Evolutionary conservation across 2,329 filamentous ascomycete genomes (phyloP).

Genomic region (Sporothrix dimorphospora): DNA sequence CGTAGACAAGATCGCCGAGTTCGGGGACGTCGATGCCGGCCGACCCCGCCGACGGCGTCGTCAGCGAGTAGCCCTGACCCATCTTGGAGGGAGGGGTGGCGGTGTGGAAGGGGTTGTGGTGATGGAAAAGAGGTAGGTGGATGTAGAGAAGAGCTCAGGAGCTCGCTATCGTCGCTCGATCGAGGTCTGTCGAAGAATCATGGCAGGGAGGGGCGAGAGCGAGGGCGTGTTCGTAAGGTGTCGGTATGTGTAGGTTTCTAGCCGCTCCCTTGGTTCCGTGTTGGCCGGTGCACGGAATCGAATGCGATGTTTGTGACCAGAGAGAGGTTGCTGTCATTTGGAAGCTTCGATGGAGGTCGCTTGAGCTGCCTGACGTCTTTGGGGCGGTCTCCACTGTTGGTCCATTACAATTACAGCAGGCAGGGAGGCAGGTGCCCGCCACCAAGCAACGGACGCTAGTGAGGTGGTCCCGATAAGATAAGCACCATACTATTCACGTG

Average conservation of each 20-base stretch:
- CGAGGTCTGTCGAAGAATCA: constrained; percentile 9
- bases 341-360: constrained; percentile 4
- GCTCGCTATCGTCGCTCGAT: constrained; percentile 18
- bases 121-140: not conserved
- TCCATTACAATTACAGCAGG: not conserved
- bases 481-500: not conserved
- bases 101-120: too few species aligned
- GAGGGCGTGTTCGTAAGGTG: not conserved
- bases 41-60: constrained; percentile 86
- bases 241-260: not conserved
- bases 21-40: constrained; percentile 94
- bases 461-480: constrained; percentile 4
- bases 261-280: not conserved
- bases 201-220: not conserved
- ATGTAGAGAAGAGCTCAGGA: not conserved
- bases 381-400: constrained; percentile 6
- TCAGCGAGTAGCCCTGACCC: constrained; percentile 96
- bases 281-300: not conserved
- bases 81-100: constrained; percentile 60
- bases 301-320: not conserved
- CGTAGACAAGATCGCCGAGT: constrained; percentile 86
- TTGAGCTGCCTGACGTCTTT: constrained; percentile 6
- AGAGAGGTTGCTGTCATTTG: not conserved
- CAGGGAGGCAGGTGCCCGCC: constrained; percentile 11
- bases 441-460: not conserved